phyloP scores from a whole-genome alignment of 192 early-diverging fungal species.

The Coemansia sp. region DNA sequence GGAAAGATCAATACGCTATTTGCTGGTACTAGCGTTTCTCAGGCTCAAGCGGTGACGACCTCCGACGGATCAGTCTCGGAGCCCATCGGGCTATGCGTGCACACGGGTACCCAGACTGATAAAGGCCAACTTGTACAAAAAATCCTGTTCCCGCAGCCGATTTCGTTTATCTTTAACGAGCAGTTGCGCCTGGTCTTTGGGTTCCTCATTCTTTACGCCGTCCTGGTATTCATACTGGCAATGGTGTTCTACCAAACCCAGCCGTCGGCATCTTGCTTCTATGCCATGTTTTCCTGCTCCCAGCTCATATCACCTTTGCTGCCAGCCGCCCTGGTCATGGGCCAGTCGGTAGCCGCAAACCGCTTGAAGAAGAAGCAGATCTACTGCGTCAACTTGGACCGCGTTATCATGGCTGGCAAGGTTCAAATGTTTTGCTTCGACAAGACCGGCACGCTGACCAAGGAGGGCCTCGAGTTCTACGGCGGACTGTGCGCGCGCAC shows the following conservation, averaged over 20 bases:
- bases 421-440: conserved; percentile 64
- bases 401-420: conserved; percentile 63
- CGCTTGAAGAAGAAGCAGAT: conserved; percentile 56
- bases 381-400: conserved; percentile 58
- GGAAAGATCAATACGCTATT: conserved; percentile 64
- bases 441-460: conserved; percentile 66
- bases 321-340: conserved; percentile 60
- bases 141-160: conserved; percentile 59
- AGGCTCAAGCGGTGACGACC: conserved; percentile 27
- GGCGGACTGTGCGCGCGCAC: conserved; percentile 19
- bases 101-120: conserved; percentile 54
- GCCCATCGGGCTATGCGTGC: conserved; percentile 34
- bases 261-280: conserved; percentile 60
- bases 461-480: conserved; percentile 62
- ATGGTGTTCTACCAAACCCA: conserved; percentile 47
- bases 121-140: conserved; percentile 60
- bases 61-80: conserved; percentile 31
- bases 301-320: conserved; percentile 59
- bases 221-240: conserved; percentile 37
- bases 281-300: conserved; percentile 61
- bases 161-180: conserved; percentile 64
- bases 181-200: conserved; percentile 60
- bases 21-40: conserved; percentile 63
- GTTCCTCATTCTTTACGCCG: conserved; percentile 55
- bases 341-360: conserved; percentile 57